Conservation (phyloP, 2,329 filamentous ascomycete genomes). For the Botrytis medusae region DNA sequence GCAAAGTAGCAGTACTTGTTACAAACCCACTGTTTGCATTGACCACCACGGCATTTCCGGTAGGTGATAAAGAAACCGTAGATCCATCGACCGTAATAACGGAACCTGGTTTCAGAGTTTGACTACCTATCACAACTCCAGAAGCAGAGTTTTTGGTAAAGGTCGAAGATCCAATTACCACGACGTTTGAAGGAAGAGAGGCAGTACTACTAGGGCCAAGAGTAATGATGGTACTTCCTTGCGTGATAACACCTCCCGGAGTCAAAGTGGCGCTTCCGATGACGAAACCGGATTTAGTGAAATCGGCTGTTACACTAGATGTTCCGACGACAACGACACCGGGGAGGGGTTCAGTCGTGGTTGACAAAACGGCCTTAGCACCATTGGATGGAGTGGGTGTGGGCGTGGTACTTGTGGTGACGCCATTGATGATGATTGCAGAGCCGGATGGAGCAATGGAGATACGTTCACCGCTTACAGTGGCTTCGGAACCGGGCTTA, state of each 20-base stretch:
- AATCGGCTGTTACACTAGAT: slow-evolving; percentile 30
- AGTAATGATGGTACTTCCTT: slow-evolving; percentile 15
- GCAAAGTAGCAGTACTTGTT: slow-evolving; percentile 17
- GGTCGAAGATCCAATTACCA: slow-evolving; percentile 20
- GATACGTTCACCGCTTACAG: slow-evolving; percentile 30
- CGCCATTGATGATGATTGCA: slow-evolving; percentile 31
- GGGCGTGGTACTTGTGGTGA: slow-evolving; percentile 17
- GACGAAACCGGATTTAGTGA: slow-evolving; percentile 20
- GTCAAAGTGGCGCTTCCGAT: slow-evolving; percentile 26
- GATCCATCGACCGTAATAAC: slow-evolving; percentile 20
- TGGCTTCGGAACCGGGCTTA: slow-evolving; percentile 31
- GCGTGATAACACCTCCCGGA: slow-evolving; percentile 25
- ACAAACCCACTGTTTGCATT: slow-evolving; percentile 23
- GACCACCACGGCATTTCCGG: slow-evolving; percentile 24
- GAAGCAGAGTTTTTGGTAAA: slow-evolving; percentile 24
- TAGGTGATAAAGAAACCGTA: slow-evolving; percentile 23
- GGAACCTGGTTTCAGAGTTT: slow-evolving; percentile 25
- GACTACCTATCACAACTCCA: slow-evolving; percentile 22
- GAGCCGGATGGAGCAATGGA: slow-evolving; percentile 28
- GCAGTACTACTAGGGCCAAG: background rate
- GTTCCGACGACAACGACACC: slow-evolving; percentile 29
- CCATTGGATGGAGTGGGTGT: background rate
- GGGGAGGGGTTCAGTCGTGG: slow-evolving; percentile 17
- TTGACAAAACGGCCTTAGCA: slow-evolving; percentile 1
- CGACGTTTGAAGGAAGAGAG: background rate